Evolutionary conservation across 2,329 filamentous ascomycete genomes (phyloP).

Genomic region (Cercospora beticola): DNA sequence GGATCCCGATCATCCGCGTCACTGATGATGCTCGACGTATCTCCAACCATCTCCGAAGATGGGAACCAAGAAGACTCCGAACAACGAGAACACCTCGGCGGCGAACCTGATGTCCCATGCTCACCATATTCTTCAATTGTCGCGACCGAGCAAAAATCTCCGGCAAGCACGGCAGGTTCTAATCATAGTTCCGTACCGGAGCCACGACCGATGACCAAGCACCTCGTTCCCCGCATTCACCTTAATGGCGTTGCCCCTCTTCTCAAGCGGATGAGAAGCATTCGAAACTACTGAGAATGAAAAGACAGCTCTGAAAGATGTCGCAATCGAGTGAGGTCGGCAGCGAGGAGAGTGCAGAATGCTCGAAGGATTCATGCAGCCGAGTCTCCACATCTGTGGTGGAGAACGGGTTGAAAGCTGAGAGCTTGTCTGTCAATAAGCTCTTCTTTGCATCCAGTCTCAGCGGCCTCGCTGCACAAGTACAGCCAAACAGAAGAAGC

Average conservation of each 20-base stretch:
- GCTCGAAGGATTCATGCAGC: neutral
- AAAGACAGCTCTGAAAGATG: neutral
- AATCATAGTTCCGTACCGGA: neutral
- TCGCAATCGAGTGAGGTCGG: neutral
- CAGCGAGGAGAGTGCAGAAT: neutral
- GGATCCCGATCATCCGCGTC: conserved; percentile 17
- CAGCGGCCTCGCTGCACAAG: neutral
- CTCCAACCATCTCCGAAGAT: neutral
- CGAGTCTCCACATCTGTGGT: neutral
- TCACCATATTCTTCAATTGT: neutral
- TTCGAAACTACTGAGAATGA: neutral
- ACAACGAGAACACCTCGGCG: neutral
- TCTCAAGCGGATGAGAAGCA: neutral
- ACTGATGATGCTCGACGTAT: conserved; percentile 14
- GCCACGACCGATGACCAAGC: neutral
- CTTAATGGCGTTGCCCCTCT: conserved; percentile 1
- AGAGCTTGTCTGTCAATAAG: neutral
- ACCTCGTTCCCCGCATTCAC: conserved; percentile 1
- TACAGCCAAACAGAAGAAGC: neutral
- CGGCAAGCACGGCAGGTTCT: neutral
- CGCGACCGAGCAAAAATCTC: neutral
- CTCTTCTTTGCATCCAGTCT: neutral
- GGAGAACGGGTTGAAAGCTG: neutral
- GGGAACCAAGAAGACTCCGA: neutral
- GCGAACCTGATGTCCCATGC: neutral